Conservation (phyloP, 2,329 filamentous ascomycete species). For the Botryotinia convoluta region DNA sequence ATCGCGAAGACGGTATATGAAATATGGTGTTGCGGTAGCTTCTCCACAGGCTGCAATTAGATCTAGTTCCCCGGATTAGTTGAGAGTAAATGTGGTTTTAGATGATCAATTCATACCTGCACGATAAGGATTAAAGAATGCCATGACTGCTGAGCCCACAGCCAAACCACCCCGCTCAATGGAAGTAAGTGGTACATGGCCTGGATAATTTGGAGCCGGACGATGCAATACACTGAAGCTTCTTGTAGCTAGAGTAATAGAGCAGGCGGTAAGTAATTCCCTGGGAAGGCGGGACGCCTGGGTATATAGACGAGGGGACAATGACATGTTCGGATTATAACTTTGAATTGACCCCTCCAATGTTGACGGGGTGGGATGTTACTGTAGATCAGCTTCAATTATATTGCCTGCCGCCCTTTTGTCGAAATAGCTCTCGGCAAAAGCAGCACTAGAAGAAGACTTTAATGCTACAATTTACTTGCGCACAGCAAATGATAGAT, state of each 20-base stretch:
- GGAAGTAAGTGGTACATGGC: conserved; percentile 83
- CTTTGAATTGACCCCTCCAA: background rate
- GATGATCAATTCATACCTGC: conserved; percentile 55
- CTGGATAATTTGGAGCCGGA: conserved; percentile 50
- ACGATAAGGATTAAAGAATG: conserved; percentile 72
- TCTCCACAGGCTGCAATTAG: conserved; percentile 94
- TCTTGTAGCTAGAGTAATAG: conserved; percentile 36
- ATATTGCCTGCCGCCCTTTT: conserved; percentile 1
- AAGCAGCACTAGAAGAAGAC: conserved; percentile 14
- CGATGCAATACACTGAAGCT: conserved; percentile 81
- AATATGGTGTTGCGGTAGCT: conserved; percentile 90
- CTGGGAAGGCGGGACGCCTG: conserved; percentile 27
- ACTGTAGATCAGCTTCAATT: background rate
- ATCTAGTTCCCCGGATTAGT: conserved; percentile 52
- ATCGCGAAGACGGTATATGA: conserved; percentile 86
- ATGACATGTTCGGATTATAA: conserved; percentile 26
- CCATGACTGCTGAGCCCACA: conserved; percentile 60
- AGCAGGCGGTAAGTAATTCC: conserved; percentile 32
- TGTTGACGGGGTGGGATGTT: background rate
- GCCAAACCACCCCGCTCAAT: conserved; percentile 73
- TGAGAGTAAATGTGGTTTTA: background rate
- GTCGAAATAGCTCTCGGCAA: background rate
- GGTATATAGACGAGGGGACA: conserved; percentile 27
- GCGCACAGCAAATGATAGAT: background rate
- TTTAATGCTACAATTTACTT: background rate